These are phyloP conservation scores for Stephania cephalantha DNA, from an alignment of 164 flowering plant genomes.

Conservation along the genomic window DNA sequence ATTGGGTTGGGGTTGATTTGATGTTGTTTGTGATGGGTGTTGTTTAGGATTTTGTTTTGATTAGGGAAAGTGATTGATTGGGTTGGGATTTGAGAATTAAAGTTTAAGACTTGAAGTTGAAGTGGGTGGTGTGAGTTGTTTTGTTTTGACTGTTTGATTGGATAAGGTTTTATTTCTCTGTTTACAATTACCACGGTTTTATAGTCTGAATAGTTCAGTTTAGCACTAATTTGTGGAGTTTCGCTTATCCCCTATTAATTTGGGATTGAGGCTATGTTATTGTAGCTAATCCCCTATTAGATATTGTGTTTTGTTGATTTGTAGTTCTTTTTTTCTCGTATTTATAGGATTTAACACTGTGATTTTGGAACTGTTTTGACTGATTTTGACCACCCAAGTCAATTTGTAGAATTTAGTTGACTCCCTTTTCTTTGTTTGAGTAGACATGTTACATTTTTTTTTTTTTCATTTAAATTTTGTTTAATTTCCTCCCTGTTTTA, in stretches of 20 bases:
- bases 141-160: neutral
- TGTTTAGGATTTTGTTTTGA: neutral
- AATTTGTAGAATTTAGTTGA: slow-evolving; percentile 1
- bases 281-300: too few relatives aligned
- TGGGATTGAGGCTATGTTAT: too few relatives aligned
- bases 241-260: too few relatives aligned
- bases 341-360: neutral
- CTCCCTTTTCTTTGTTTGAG: neutral
- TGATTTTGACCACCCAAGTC: too few relatives aligned
- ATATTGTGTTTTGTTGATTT: too few relatives aligned
- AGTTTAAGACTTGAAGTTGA: neutral
- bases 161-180: neutral
- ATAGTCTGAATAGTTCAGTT: neutral
- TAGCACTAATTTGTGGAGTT: neutral
- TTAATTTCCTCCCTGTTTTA: neutral
- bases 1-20: neutral
- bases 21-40: neutral
- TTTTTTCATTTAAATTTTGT: neutral
- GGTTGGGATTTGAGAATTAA: neutral
- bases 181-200: neutral
- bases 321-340: too few relatives aligned
- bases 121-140: neutral
- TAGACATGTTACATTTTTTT: neutral
- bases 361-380: too few relatives aligned
- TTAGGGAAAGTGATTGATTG: too few relatives aligned